phyloP scores from a whole-genome alignment of 257 asterid genomes.

The Ehretia macrophylla region DNA sequence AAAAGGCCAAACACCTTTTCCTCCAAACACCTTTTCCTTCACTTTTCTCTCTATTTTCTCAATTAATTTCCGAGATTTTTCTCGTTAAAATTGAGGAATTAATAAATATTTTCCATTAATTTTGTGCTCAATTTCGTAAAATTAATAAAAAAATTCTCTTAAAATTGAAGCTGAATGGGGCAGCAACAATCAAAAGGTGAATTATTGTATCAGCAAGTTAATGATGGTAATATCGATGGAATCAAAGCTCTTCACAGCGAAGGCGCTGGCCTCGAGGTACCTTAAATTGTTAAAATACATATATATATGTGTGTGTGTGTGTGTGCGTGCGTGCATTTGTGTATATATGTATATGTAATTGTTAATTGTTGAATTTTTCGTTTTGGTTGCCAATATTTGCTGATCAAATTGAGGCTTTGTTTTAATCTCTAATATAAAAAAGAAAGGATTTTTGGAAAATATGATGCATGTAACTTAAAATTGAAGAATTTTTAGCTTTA shows the following conservation, averaged over 20 bases:
- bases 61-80: constrained; percentile 3
- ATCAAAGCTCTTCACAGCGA: constrained; percentile 76
- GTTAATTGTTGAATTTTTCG: too few relatives aligned
- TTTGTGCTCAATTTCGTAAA: background rate
- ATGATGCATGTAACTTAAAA: too few relatives aligned
- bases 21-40: constrained; percentile 5
- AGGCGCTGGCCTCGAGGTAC: constrained; percentile 97
- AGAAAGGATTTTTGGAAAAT: too few relatives aligned
- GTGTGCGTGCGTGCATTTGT: too few relatives aligned
- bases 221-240: constrained; percentile 61
- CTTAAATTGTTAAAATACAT: too few relatives aligned
- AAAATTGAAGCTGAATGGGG: constrained; percentile 48
- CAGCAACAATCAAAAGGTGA: constrained; percentile 81
- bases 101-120: background rate
- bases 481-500: too few relatives aligned
- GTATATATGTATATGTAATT: too few relatives aligned
- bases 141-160: constrained; percentile 1
- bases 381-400: too few relatives aligned
- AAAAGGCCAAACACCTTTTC: constrained; percentile 1
- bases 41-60: background rate
- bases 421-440: too few relatives aligned
- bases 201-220: constrained; percentile 73
- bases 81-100: constrained; percentile 7
- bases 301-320: too few relatives aligned
- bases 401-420: too few relatives aligned